These are phyloP conservation scores for Gossypium gossypioides DNA, from an alignment of 441 rosid species.

Conservation along the genomic window DNA sequence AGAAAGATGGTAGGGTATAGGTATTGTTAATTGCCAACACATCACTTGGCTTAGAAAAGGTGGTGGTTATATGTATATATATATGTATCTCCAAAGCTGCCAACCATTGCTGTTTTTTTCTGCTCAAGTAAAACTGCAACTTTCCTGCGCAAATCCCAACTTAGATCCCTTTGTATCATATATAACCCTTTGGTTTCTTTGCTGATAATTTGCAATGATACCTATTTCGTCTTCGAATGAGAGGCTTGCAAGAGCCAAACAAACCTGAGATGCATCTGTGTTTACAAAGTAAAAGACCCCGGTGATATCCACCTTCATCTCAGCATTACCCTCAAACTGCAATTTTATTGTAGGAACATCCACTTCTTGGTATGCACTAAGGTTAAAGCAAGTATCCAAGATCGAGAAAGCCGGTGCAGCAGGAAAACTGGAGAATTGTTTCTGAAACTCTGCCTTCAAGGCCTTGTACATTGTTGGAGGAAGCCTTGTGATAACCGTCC, in stretches of 20 bases:
- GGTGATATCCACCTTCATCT: constrained; percentile 49
- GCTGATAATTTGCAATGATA: constrained; percentile 79
- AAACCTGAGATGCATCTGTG: constrained; percentile 68
- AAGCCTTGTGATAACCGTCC: constrained; percentile 73
- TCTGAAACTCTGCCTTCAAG: constrained; percentile 57
- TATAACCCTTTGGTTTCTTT: constrained; percentile 74
- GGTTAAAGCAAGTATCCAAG: constrained; percentile 11
- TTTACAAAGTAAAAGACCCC: constrained; percentile 77
- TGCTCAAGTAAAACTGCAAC: constrained; percentile 48
- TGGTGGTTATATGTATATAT: neutral
- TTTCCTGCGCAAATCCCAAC: constrained; percentile 71
- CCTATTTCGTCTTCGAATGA: constrained; percentile 54
- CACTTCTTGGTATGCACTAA: constrained; percentile 1
- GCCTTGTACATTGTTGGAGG: constrained; percentile 66
- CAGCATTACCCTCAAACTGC: constrained; percentile 48
- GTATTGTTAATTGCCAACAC: constrained; percentile 3
- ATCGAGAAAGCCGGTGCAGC: constrained; percentile 24
- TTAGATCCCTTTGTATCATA: constrained; percentile 59
- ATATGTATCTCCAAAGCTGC: neutral
- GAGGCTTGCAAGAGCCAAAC: constrained; percentile 84
- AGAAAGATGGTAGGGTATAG: neutral
- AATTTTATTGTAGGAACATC: neutral
- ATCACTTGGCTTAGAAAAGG: neutral
- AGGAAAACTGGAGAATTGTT: constrained; percentile 59
- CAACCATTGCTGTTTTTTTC: neutral